phyloP scores from a whole-genome alignment of 2,329 filamentous ascomycete species.

The Tolypocladium amazonense region DNA sequence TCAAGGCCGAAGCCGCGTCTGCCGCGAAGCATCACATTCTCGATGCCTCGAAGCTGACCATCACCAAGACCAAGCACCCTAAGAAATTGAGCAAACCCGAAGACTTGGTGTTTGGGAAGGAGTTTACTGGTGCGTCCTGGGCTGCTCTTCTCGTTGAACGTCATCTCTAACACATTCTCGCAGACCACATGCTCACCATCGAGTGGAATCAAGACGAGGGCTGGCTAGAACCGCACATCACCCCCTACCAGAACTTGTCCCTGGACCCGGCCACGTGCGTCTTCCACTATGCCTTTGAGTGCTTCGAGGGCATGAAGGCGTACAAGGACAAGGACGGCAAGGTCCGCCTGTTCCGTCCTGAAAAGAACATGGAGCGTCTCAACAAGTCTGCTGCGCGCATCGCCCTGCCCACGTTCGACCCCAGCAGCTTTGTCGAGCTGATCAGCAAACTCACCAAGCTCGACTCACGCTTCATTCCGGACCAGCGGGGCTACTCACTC shows the following conservation, averaged over 20 bases:
- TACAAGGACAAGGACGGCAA: constrained; percentile 78
- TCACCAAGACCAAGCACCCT: constrained; percentile 66
- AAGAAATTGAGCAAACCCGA: constrained; percentile 64
- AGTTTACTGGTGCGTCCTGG: constrained; percentile 63
- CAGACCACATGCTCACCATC: constrained; percentile 93
- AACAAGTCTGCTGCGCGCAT: constrained; percentile 89
- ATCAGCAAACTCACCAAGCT: constrained; percentile 70
- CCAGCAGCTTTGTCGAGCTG: constrained; percentile 64
- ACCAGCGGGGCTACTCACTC: constrained; percentile 78
- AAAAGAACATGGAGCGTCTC: constrained; percentile 91
- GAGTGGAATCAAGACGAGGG: constrained; percentile 84
- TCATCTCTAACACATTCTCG: background rate
- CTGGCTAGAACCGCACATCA: constrained; percentile 76
- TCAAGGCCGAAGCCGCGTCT: constrained; percentile 38
- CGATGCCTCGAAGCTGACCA: constrained; percentile 64
- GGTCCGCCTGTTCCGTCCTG: constrained; percentile 82
- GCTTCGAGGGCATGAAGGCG: constrained; percentile 98
- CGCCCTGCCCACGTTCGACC: constrained; percentile 78
- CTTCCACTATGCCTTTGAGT: constrained; percentile 97
- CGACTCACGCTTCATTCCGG: constrained; percentile 83
- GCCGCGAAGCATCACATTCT: constrained; percentile 51
- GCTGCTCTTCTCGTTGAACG: background rate
- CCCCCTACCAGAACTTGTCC: constrained; percentile 92
- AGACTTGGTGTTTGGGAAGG: constrained; percentile 79
- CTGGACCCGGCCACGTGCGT: constrained; percentile 95